A percentile compares a stretch with the other conserved stretches of the same genome.
These are phyloP conservation scores for Picochlorum costavermella DNA, from an alignment of 139 green algal species.

Conservation along the genomic window DNA sequence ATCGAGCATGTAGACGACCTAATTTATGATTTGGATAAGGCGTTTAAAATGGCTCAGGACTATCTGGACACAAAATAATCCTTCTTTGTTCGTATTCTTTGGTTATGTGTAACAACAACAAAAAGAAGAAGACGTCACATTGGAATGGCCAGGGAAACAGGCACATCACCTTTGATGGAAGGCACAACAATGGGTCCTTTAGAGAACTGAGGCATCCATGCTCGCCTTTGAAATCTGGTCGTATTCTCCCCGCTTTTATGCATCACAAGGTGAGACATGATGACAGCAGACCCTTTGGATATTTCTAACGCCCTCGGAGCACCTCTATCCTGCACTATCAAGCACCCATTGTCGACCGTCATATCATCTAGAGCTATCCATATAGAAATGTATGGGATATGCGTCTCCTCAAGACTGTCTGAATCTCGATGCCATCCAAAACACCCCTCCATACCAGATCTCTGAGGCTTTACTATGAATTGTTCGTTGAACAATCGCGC, in stretches of 20 bases:
- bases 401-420: conserved; percentile 14
- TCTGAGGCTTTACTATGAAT: conserved; percentile 35
- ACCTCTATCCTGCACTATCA: background rate
- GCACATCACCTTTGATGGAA: background rate
- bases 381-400: conserved; percentile 2
- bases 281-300: conserved; percentile 14
- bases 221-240: conserved; percentile 12
- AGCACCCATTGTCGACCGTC: conserved; percentile 16
- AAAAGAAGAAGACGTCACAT: conserved; percentile 1
- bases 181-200: conserved; percentile 4
- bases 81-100: background rate
- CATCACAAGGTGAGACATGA: conserved; percentile 19
- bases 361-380: conserved; percentile 28
- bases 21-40: conserved; percentile 56
- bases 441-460: background rate
- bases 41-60: conserved; percentile 38
- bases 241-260: conserved; percentile 28
- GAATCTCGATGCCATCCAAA: conserved; percentile 33
- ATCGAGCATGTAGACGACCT: conserved; percentile 85
- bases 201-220: conserved; percentile 39
- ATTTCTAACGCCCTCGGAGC: background rate
- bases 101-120: background rate
- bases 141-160: conserved; percentile 8
- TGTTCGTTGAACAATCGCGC: conserved; percentile 14
- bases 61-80: conserved; percentile 5